Conservation (phyloP, 768 basidiomycete genomes). For the Boletus sensibilis region DNA sequence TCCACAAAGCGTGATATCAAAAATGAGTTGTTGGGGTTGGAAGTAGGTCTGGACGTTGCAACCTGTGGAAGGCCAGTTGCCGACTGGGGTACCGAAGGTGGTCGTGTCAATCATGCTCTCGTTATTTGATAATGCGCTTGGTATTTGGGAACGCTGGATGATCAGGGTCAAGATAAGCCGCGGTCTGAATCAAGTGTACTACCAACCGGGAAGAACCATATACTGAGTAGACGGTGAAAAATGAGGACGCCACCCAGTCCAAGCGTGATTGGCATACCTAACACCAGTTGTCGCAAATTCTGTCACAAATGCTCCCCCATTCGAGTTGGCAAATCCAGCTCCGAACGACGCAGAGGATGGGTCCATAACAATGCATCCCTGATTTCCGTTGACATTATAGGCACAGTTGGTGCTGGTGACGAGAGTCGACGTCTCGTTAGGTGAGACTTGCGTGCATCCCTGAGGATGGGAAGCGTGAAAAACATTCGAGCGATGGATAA, state of each 20-base stretch:
- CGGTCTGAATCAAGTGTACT: neutral
- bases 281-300: constrained; percentile 67
- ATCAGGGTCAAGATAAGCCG: neutral
- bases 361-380: constrained; percentile 65
- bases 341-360: constrained; percentile 60
- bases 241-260: neutral
- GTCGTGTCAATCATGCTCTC: constrained; percentile 52
- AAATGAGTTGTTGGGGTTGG: constrained; percentile 61
- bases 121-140: constrained; percentile 46
- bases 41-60: constrained; percentile 58
- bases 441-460: constrained; percentile 54
- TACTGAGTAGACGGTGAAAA: constrained; percentile 10
- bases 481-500: neutral
- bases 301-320: constrained; percentile 76
- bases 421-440: constrained; percentile 50
- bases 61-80: constrained; percentile 59
- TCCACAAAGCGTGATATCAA: constrained; percentile 74
- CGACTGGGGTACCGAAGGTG: constrained; percentile 63
- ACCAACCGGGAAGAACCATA: constrained; percentile 34
- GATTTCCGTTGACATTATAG: constrained; percentile 51
- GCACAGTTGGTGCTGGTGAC: constrained; percentile 61
- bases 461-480: constrained; percentile 9
- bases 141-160: constrained; percentile 40
- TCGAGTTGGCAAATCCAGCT: constrained; percentile 57
- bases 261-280: constrained; percentile 43